These are phyloP conservation scores for Wickerhamomyces rabaulensis DNA, from an alignment of 805 yeast genomes.

Conservation along the genomic window DNA sequence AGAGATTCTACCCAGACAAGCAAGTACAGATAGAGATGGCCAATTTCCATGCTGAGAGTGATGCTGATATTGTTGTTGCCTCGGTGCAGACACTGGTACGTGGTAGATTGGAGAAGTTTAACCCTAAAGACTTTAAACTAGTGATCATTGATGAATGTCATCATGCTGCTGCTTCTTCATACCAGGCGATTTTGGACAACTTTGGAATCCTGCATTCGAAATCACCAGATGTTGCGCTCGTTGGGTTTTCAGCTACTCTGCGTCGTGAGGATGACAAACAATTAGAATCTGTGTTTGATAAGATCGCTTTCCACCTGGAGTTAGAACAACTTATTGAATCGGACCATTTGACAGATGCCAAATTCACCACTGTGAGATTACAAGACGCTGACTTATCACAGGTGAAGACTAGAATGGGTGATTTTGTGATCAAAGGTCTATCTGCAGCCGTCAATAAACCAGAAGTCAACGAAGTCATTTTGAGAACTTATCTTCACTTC, in stretches of 20 bases:
- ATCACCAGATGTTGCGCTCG: constrained; percentile 44
- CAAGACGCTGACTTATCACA: constrained; percentile 39
- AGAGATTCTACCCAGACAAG: constrained; percentile 41
- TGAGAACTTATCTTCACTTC: constrained; percentile 46
- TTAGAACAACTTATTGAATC: constrained; percentile 61
- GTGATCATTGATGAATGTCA: constrained; percentile 90
- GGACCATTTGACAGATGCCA: constrained; percentile 66
- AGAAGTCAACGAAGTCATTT: constrained; percentile 50
- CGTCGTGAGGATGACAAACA: constrained; percentile 68
- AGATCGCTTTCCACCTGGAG: constrained; percentile 65
- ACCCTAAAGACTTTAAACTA: constrained; percentile 59
- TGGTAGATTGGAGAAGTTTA: constrained; percentile 45
- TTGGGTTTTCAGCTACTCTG: constrained; percentile 89
- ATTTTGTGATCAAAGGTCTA: constrained; percentile 47
- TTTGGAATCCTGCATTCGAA: constrained; percentile 31
- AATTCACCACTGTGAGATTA: constrained; percentile 49
- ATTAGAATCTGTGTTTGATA: constrained; percentile 57
- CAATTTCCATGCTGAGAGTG: constrained; percentile 31
- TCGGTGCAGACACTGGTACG: constrained; percentile 65
- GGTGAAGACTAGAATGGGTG: constrained; percentile 33
- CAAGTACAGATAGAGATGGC: constrained; percentile 71
- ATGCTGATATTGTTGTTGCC: constrained; percentile 66
- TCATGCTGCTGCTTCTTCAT: constrained; percentile 75
- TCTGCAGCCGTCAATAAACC: constrained; percentile 51
- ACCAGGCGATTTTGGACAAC: constrained; percentile 50